Conservation (phyloP, 2,329 filamentous ascomycete species). For the Trichothecium roseum region DNA sequence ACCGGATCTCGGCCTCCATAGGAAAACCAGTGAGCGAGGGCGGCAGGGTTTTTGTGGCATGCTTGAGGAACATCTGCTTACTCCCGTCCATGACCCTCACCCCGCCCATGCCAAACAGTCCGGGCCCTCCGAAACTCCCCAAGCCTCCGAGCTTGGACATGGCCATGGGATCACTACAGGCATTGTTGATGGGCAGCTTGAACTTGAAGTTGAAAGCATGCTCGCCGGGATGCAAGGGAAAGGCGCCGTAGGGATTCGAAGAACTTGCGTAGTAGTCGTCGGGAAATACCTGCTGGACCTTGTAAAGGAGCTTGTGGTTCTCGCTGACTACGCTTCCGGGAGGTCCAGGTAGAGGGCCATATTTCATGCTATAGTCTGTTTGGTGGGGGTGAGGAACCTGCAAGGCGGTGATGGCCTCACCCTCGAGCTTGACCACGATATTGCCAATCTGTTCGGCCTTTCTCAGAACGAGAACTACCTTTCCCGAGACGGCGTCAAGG, state of each 20-base stretch:
- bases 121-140: constrained; percentile 41
- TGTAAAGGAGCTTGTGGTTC: constrained; percentile 67
- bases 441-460: constrained; percentile 61
- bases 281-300: constrained; percentile 63
- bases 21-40: constrained; percentile 83
- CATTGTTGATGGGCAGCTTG: constrained; percentile 69
- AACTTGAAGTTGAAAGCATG: constrained; percentile 72
- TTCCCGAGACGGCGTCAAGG: constrained; percentile 61
- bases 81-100: constrained; percentile 54
- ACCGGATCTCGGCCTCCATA: constrained; percentile 79
- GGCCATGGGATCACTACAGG: constrained; percentile 45
- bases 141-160: constrained; percentile 45
- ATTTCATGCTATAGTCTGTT: constrained; percentile 19
- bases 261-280: constrained; percentile 33
- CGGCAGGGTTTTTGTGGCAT: constrained; percentile 79
- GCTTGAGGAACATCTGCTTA: constrained; percentile 51
- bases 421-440: constrained; percentile 75
- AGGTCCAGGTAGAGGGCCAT: constrained; percentile 17
- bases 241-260: constrained; percentile 33
- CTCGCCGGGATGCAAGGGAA: constrained; percentile 55
- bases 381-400: constrained; percentile 36
- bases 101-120: constrained; percentile 36
- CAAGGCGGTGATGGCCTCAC: constrained; percentile 62
- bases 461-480: constrained; percentile 44
- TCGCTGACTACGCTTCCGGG: constrained; percentile 38